phyloP scores from a whole-genome alignment of 768 basidiomycete species.

The Leccinum obscurum region DNA sequence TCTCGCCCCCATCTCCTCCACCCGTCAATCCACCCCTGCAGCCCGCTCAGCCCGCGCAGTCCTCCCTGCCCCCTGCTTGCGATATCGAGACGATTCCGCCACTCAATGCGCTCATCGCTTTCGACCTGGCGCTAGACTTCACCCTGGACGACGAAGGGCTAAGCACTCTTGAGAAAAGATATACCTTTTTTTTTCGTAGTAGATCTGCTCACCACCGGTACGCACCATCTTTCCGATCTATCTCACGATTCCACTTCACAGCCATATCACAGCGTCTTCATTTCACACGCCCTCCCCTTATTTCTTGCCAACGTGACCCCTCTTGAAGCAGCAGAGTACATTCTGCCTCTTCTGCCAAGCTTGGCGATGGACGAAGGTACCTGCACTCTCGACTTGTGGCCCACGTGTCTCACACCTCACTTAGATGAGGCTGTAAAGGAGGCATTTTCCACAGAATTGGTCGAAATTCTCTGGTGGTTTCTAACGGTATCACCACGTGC shows the following conservation, averaged over 20 bases:
- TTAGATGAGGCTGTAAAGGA: constrained; percentile 87
- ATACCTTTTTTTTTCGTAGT: constrained; percentile 86
- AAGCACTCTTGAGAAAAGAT: constrained; percentile 82
- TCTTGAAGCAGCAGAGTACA: constrained; percentile 89
- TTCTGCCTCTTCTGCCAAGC: constrained; percentile 83
- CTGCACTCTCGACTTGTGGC: constrained; percentile 9
- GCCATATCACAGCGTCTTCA: constrained; percentile 63
- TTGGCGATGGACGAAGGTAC: constrained; percentile 86
- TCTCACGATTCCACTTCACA: constrained; percentile 9
- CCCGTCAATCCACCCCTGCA: constrained; percentile 22
- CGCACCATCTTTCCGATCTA: constrained; percentile 9
- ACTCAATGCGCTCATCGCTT: constrained; percentile 25
- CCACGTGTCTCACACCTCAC: constrained; percentile 11
- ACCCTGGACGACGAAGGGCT: constrained; percentile 77
- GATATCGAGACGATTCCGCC: constrained; percentile 29
- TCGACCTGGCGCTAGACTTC: constrained; percentile 38
- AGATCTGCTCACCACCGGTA: constrained; percentile 61
- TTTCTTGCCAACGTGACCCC: constrained; percentile 78
- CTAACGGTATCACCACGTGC: constrained; percentile 51
- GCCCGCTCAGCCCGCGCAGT: constrained; percentile 13
- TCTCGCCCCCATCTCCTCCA: constrained; percentile 26
- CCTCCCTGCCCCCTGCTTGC: constrained; percentile 22
- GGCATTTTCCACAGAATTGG: constrained; percentile 77
- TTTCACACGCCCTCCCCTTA: constrained; percentile 79
- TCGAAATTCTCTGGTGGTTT: constrained; percentile 92